These are phyloP conservation scores for Cubamyces sp. DNA, from an alignment of 768 basidiomycete genomes.

Conservation along the genomic window DNA sequence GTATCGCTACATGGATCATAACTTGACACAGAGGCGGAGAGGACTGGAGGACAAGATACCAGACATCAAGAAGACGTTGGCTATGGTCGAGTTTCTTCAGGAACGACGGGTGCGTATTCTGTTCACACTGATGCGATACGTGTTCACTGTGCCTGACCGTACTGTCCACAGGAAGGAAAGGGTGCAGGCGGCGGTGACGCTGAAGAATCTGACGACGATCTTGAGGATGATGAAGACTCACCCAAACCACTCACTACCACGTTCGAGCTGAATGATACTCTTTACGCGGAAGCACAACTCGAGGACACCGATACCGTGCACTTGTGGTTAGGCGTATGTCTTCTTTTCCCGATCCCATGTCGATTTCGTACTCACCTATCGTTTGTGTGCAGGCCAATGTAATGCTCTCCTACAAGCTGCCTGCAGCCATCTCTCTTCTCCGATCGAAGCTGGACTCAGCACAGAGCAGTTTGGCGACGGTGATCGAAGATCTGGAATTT, in stretches of 20 bases:
- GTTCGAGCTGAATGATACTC: slow-evolving; percentile 95
- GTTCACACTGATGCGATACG: background rate
- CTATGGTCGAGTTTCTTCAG: slow-evolving; percentile 84
- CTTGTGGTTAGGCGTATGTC: slow-evolving; percentile 91
- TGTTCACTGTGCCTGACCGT: background rate
- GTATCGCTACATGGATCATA: slow-evolving; percentile 97
- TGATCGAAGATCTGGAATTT: slow-evolving; percentile 89
- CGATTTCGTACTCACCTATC: slow-evolving; percentile 3
- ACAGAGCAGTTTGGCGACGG: slow-evolving; percentile 63
- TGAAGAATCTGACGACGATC: slow-evolving; percentile 52
- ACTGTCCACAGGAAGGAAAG: slow-evolving; percentile 58
- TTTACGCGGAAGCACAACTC: slow-evolving; percentile 89
- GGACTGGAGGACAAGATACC: slow-evolving; percentile 94
- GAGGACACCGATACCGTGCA: slow-evolving; percentile 88
- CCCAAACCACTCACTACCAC: slow-evolving; percentile 73
- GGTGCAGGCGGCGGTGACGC: slow-evolving; percentile 43
- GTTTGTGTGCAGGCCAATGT: slow-evolving; percentile 78
- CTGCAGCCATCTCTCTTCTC: slow-evolving; percentile 75
- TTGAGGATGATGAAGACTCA: slow-evolving; percentile 53
- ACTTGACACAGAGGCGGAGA: slow-evolving; percentile 73
- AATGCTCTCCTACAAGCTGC: slow-evolving; percentile 92
- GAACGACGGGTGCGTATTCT: slow-evolving; percentile 57
- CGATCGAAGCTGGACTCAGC: slow-evolving; percentile 75
- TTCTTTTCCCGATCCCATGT: background rate
- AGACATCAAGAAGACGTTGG: slow-evolving; percentile 90